Evolutionary conservation across 2,329 filamentous ascomycete species (phyloP), one percentile per base, ranked within the genome.

Genomic region (Sclerotinia sclerotiorum): DNA sequence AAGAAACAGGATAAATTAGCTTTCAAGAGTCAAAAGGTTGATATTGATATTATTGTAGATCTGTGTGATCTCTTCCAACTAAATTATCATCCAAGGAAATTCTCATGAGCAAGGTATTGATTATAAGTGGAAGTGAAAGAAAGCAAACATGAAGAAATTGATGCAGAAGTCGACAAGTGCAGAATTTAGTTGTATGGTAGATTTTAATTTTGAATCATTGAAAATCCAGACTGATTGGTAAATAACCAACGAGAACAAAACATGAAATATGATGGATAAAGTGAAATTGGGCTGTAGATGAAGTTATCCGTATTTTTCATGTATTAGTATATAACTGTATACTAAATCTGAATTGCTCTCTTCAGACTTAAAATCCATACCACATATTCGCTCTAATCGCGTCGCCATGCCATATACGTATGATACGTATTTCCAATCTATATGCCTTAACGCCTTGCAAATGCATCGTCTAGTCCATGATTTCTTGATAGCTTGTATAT

Each of bases 401-500:
- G 60, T n/a, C n/a, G 60, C 3, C 29, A 62, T 62, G n/a, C 5
- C 29, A 63, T 63, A 24, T 63, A 63, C 46, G 29, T 52, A 17
- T 51, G 46, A 63, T 24, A 63, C 60, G 60, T 42, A 63, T 21
- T 19, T 27, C 39, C 32, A 32, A 63, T 63, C 32, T 63, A 63
- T 62, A 19, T 62, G 27, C 60, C 60, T 27, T 63, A 52, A 63
- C 60, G 60, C 60, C 60, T 51, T 51, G 46, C 21, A 51, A 60
- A 51, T 52, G 32, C 29, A 63, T 42, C 60, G 15, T 51, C 19
- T 51, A 27, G 46, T 63, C 48, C 46, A 51, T 51, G 48, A 51
- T 63, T 51, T 11, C 46, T 39, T 63, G 46, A 63, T 39, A 39
- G 32, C 46, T 24, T 62, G 21, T 27, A 42, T 63, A 21, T 51